Base-by-base conservation (phyloP, 805 yeast genomes). In the Lipomyces kockii region DNA sequence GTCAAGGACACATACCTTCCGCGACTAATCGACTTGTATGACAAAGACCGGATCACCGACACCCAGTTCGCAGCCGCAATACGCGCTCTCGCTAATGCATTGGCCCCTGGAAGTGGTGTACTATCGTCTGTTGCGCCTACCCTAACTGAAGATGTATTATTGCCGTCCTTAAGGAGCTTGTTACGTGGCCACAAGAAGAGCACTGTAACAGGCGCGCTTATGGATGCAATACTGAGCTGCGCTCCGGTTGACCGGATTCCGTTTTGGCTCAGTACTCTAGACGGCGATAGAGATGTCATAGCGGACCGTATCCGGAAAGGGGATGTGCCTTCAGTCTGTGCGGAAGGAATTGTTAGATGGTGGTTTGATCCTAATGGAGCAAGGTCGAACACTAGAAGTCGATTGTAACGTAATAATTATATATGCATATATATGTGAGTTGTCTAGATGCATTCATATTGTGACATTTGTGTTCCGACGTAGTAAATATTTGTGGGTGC, bases 91-190 rank as follows among this genome's bases (percentile, higher is more conserved):
- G 49, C 65, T 12, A 25, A 11, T 20, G 64, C 70, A 1, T 35
- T 67, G 20, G 25, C 65, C 17, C 68, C 70, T 7, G 70, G 67
- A 8, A 52, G 62, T 32, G 70, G 70, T 17, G 56, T 64, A 25
- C 51, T 67, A 3, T 58, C 46, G 20, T 63, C 67, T 3, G 60
- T 57, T 5, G 70, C 62, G 14, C 70, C 66, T 54, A n/a, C 29
- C 3, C 49, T 67, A 6, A 67, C 55, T n/a, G 65, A 64, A 27
- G 59, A 62, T 29, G 54, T 39, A 2, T 29, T 64, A 12, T 20
- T 67, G 5, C 70, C 70, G 12, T 60, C 56, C 6, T 9, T 67
- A 6, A 51, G 34, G 5, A 27, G 55, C 4, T 12, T 52, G 4
- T 14, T 20, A 8, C 20, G 17, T 5, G 53, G 22, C 34, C 7